Conservation (phyloP, 371 early-diverging fungal genomes). For the Mortierella sp. region DNA sequence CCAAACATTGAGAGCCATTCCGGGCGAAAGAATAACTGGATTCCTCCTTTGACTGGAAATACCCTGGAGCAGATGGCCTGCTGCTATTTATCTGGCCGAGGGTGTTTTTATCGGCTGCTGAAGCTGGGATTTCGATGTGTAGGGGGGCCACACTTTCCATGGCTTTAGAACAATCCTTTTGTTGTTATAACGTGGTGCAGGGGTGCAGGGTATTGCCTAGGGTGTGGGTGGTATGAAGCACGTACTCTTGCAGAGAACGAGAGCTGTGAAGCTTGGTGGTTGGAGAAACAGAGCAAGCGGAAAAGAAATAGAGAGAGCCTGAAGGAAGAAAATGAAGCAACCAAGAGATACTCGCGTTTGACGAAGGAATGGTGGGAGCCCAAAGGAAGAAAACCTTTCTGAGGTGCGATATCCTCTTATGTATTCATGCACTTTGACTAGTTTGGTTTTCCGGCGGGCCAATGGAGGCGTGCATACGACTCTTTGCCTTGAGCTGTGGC, state of each 20-base stretch:
- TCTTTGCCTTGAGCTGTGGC: too few species aligned
- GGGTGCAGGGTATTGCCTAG: neutral
- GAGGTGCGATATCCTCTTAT: neutral
- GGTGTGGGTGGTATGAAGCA: neutral
- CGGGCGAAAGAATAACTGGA: slow-evolving; percentile 24
- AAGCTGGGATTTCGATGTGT: slow-evolving; percentile 25
- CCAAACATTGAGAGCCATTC: slow-evolving; percentile 20
- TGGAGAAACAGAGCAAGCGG: neutral
- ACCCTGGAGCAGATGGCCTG: slow-evolving; percentile 6
- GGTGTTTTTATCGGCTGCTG: neutral
- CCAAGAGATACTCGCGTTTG: neutral
- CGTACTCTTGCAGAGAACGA: too few species aligned
- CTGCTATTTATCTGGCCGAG: neutral
- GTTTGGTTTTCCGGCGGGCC: too few species aligned
- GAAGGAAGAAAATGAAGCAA: neutral
- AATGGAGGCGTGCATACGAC: too few species aligned
- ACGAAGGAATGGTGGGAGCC: neutral
- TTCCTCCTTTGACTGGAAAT: slow-evolving; percentile 18
- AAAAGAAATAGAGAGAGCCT: slow-evolving; percentile 1
- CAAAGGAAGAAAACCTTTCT: neutral
- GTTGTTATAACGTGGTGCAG: too few species aligned
- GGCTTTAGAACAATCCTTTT: too few species aligned
- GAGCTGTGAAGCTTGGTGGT: neutral
- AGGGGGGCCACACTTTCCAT: slow-evolving; percentile 21
- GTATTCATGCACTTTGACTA: too few species aligned